These are phyloP conservation scores for Gossypium arboreum DNA, from an alignment of 345 rosid species.

Conservation along the genomic window DNA sequence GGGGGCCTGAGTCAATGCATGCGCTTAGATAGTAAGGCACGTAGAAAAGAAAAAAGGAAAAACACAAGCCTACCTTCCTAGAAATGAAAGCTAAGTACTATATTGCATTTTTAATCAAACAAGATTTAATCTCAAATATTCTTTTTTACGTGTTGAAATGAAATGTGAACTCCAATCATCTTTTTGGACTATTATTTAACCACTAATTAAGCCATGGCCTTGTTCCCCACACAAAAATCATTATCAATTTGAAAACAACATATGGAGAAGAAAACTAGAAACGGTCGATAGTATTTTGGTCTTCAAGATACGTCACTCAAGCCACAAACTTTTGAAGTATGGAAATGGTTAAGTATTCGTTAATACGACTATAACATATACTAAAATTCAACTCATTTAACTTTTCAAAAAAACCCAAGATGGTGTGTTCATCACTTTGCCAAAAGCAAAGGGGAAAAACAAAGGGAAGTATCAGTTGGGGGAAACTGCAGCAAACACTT, in stretches of 20 bases:
- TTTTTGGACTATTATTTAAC: background rate
- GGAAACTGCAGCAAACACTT: constrained; percentile 22
- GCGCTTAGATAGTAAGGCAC: background rate
- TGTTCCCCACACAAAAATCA: constrained; percentile 6
- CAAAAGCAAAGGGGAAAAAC: constrained; percentile 16
- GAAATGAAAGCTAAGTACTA: background rate
- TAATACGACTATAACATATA: too few relatives aligned
- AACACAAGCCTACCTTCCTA: background rate
- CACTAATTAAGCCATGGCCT: background rate
- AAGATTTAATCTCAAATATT: background rate
- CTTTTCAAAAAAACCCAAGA: too few relatives aligned
- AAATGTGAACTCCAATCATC: background rate
- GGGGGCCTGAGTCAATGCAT: background rate
- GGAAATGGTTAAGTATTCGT: background rate
- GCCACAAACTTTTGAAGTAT: background rate
- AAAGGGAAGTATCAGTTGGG: constrained; percentile 24
- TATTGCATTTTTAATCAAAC: background rate
- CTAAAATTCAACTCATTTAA: too few relatives aligned
- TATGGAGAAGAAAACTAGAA: background rate
- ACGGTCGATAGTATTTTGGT: background rate
- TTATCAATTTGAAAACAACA: constrained; percentile 1
- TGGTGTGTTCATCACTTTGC: constrained; percentile 14
- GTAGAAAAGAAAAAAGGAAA: background rate
- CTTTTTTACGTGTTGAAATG: background rate
- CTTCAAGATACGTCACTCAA: background rate